Conservation (phyloP, 2,329 filamentous ascomycete genomes). For the Plectosphaerella cucumerina region DNA sequence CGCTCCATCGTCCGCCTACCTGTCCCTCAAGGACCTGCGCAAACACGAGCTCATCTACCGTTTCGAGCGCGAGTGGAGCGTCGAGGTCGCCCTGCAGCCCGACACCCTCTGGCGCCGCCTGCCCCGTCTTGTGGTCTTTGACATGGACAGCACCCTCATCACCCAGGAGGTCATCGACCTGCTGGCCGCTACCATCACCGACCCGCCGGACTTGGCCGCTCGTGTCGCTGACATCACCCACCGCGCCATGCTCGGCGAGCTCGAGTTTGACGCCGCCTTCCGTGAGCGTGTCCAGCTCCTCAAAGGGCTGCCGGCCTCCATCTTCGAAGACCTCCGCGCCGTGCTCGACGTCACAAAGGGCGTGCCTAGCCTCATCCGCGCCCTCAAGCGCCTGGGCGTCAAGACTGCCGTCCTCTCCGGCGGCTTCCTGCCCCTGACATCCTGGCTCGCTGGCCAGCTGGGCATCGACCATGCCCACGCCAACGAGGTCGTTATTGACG, state of each 20-base stretch:
- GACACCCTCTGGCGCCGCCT: conserved; percentile 73
- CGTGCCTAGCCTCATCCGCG: conserved; percentile 67
- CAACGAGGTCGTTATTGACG: conserved; percentile 71
- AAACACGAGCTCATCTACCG: conserved; percentile 78
- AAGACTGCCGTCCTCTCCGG: conserved; percentile 90
- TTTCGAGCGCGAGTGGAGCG: conserved; percentile 86
- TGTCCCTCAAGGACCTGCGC: conserved; percentile 65
- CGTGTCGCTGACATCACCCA: conserved; percentile 86
- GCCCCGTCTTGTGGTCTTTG: conserved; percentile 87
- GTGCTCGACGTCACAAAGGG: conserved; percentile 79
- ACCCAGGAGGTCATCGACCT: conserved; percentile 97
- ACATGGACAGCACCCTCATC: conserved; percentile 98
- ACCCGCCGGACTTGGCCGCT: conserved; percentile 68
- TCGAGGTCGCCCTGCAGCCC: conserved; percentile 73
- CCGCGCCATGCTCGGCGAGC: conserved; percentile 91
- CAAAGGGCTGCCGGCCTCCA: conserved; percentile 70
- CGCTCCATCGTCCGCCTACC: conserved; percentile 56
- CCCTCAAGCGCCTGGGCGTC: conserved; percentile 73
- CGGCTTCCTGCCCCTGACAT: conserved; percentile 84
- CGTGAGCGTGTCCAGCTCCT: conserved; percentile 76
- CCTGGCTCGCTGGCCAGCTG: conserved; percentile 76
- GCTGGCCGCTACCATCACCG: conserved; percentile 72
- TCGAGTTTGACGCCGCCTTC: conserved; percentile 85
- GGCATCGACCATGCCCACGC: conserved; percentile 86
- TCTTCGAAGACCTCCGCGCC: conserved; percentile 73